Percentiles rank a stretch among this genome's conserved stretches.
These are phyloP conservation scores for Stentor roeselii DNA, from an alignment of 73 alveolate genomes.

Conservation along the genomic window DNA sequence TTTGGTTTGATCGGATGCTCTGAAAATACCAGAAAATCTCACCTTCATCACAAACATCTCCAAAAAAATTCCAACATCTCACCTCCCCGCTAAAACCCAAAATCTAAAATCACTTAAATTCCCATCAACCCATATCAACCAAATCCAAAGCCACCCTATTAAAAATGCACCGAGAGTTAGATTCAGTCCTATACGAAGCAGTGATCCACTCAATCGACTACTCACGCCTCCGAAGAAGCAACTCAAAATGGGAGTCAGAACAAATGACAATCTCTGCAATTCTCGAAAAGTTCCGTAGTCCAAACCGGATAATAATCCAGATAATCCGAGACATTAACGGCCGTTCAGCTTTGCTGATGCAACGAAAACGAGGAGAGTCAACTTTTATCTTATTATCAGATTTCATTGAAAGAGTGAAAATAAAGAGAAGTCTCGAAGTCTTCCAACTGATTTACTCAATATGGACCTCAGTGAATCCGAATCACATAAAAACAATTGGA, in stretches of 20 bases:
- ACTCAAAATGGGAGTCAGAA: constrained; percentile 6
- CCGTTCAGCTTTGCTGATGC: constrained; percentile 7
- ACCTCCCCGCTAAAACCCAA: neutral
- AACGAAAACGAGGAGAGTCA: neutral
- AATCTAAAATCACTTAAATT: neutral
- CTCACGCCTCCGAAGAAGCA: constrained; percentile 18
- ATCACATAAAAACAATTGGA: neutral
- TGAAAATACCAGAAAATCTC: neutral
- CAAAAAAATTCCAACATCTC: neutral
- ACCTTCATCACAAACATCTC: neutral
- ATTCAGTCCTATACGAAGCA: constrained; percentile 22
- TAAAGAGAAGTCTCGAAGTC: constrained; percentile 5
- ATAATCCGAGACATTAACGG: constrained; percentile 6
- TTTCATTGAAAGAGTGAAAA: neutral
- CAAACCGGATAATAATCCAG: neutral
- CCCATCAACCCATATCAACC: neutral
- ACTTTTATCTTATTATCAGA: neutral
- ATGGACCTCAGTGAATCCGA: constrained; percentile 6
- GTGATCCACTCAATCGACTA: constrained; percentile 24
- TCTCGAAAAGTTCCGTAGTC: constrained; percentile 10
- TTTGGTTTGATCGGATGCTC: too few relatives aligned
- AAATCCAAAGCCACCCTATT: too few relatives aligned
- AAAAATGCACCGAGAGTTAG: constrained; percentile 20
- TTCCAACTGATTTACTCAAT: neutral
- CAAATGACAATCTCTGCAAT: neutral